Evolutionary conservation across 352 stramenopile genomes (phyloP).

Genomic region (Phytophthora pinifolia): DNA sequence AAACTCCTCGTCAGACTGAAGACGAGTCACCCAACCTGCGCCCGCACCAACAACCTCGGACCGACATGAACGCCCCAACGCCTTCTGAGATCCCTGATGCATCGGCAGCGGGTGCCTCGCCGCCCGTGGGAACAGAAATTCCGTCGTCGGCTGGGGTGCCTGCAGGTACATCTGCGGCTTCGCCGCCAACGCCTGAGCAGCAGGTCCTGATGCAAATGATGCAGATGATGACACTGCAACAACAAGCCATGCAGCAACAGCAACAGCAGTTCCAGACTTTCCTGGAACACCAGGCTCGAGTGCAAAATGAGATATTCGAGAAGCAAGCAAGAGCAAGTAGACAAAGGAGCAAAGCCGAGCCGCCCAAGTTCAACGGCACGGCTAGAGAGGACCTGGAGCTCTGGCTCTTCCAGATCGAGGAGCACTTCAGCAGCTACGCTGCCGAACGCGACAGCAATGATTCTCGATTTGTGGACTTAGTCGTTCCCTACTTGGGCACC

Average conservation of each 20-base stretch:
- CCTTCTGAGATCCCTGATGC: too few species aligned
- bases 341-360: slow-evolving; percentile 10
- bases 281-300: slow-evolving; percentile 3
- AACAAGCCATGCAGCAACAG: slow-evolving; percentile 8
- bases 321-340: slow-evolving; percentile 11
- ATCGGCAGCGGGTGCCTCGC: too few species aligned
- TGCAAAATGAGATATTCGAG: slow-evolving; percentile 5
- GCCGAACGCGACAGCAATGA: slow-evolving; percentile 1
- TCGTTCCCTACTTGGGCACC: slow-evolving; percentile 5
- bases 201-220: slow-evolving; percentile 7
- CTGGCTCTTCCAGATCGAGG: slow-evolving; percentile 17
- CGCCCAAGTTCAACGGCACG: slow-evolving; percentile 15
- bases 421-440: slow-evolving; percentile 17
- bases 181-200: too few species aligned
- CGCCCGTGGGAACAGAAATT: too few species aligned
- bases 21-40: too few species aligned
- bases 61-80: too few species aligned
- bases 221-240: slow-evolving; percentile 11
- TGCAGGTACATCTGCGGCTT: too few species aligned
- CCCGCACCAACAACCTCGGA: too few species aligned
- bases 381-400: slow-evolving; percentile 14
- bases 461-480: slow-evolving; percentile 7
- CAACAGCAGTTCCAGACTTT: slow-evolving; percentile 9
- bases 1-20: too few species aligned
- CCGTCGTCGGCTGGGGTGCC: too few species aligned